Base-by-base conservation (phyloP, 164 flowering plant species). In the Tetracentron sinense region DNA sequence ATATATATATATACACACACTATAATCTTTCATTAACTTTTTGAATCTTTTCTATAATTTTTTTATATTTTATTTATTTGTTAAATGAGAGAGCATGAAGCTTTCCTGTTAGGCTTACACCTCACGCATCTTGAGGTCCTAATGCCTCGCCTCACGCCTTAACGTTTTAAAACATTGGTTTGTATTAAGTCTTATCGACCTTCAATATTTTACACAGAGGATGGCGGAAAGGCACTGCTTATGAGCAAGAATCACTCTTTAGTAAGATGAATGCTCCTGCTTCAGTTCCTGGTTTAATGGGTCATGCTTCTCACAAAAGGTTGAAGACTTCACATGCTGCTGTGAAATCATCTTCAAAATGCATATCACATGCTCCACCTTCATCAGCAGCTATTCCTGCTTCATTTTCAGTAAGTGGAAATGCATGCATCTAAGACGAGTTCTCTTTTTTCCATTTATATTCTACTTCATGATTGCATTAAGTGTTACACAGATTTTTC, bases 201-300 rank as follows among this genome's bases (percentile, higher is more conserved):
- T 63, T 63, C 27, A 23, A 22, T 27, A 46, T 61, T 42, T 58
- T 21, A 48, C 17, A 1, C 67, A 75, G 79, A 79, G 72, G 73
- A 56, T 59, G 67, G 72, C 73, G 69, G 20, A 69, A 68, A 29
- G 56, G 63, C 33, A 44, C 30, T 25, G 52, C 49, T 7, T 14
- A 29, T n/a, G 64, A 64, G 53, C 60, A 58, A 44, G 63, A 61
- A 49, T 26, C 67, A 44, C 30, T 56, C 22, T 51, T 60, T 6
- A 38, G 35, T 51, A 22, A 52, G 23, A 47, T 38, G 60, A 56
- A 47, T 10, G 4, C 54, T 52, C 22, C 58, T 50, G 72, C 29
- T 8, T 26, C 31, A 28, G 42, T 20, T 60, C 61, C 67, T 61
- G 46, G 29, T 51, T 29, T 64, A 53, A 22, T 38, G 12, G 53